Evolutionary conservation across 2,329 filamentous ascomycete species (phyloP).

Genomic region (Beauveria sp.): DNA sequence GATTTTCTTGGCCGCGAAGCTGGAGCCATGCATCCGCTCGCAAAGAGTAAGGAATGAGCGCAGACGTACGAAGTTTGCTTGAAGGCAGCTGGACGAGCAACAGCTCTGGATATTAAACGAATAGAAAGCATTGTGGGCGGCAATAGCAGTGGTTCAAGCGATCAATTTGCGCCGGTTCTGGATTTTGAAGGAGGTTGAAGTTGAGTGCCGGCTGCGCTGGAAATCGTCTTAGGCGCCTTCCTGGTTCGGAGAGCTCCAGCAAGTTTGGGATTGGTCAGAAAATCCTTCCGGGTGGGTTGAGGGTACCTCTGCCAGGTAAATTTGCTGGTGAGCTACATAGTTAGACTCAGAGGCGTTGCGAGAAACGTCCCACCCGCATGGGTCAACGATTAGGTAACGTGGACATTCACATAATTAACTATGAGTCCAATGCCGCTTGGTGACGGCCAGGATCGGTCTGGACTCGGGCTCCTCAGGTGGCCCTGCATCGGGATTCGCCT

Average conservation of each 20-base stretch:
- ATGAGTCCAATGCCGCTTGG: not conserved
- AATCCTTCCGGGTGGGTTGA: not conserved
- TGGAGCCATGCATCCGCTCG: not conserved
- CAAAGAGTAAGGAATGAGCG: not conserved
- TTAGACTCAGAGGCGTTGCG: not conserved
- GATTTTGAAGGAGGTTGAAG: slow-evolving; percentile 7
- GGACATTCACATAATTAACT: not conserved
- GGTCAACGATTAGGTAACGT: slow-evolving; percentile 10
- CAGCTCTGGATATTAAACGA: slow-evolving; percentile 52
- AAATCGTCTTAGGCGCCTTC: slow-evolving; percentile 6
- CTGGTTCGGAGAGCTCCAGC: slow-evolving; percentile 14
- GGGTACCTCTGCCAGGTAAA: slow-evolving; percentile 1
- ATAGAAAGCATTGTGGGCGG: slow-evolving; percentile 49
- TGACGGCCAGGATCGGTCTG: slow-evolving; percentile 8
- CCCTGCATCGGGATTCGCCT: not conserved
- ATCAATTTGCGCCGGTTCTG: slow-evolving; percentile 20
- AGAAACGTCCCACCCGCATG: not conserved
- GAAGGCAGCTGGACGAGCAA: slow-evolving; percentile 47
- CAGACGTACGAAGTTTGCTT: slow-evolving; percentile 44
- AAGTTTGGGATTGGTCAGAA: slow-evolving; percentile 9
- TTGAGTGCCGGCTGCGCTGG: slow-evolving; percentile 3
- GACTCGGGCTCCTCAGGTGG: not conserved
- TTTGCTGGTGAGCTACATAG: not conserved
- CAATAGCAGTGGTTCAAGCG: slow-evolving; percentile 17
- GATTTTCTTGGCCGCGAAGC: slow-evolving; percentile 11